These are phyloP conservation scores for Suhomyces faveliae DNA, from an alignment of 805 yeast genomes.

Conservation along the genomic window DNA sequence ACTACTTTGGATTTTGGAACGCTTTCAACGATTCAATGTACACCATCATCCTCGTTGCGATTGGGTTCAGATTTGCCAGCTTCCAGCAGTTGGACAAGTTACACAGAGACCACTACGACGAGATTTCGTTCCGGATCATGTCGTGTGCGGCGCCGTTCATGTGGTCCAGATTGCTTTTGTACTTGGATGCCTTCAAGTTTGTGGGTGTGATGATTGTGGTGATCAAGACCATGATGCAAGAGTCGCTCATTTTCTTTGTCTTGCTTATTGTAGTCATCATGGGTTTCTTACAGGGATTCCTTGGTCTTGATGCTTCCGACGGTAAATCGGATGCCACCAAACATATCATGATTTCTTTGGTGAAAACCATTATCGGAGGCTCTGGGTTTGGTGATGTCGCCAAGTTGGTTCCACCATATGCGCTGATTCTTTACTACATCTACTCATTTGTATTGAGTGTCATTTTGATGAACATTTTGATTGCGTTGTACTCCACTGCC, in stretches of 20 bases:
- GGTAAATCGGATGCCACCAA: slow-evolving; percentile 76
- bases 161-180: slow-evolving; percentile 78
- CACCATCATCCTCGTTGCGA: slow-evolving; percentile 49
- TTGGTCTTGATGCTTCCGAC: slow-evolving; percentile 85
- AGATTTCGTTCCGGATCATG: slow-evolving; percentile 63
- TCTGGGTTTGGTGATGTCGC: slow-evolving; percentile 71
- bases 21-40: slow-evolving; percentile 75
- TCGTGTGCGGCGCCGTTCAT: slow-evolving; percentile 83
- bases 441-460: slow-evolving; percentile 75
- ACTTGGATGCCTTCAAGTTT: slow-evolving; percentile 74
- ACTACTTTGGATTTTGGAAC: slow-evolving; percentile 75
- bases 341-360: slow-evolving; percentile 59
- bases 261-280: slow-evolving; percentile 64
- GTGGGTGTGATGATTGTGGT: slow-evolving; percentile 90
- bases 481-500: slow-evolving; percentile 84
- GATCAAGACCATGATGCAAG: slow-evolving; percentile 81
- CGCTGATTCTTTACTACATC: slow-evolving; percentile 70
- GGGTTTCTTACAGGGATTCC: slow-evolving; percentile 83
- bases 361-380: slow-evolving; percentile 71
- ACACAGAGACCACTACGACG: slow-evolving; percentile 41
- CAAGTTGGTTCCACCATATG: slow-evolving; percentile 80
- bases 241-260: slow-evolving; percentile 78
- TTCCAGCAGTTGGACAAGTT: slow-evolving; percentile 13
- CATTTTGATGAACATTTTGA: slow-evolving; percentile 74
- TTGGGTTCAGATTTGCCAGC: slow-evolving; percentile 53